These are phyloP conservation scores for Fusarium verrucosum DNA, from an alignment of 2,329 filamentous ascomycete species.

Conservation along the genomic window DNA sequence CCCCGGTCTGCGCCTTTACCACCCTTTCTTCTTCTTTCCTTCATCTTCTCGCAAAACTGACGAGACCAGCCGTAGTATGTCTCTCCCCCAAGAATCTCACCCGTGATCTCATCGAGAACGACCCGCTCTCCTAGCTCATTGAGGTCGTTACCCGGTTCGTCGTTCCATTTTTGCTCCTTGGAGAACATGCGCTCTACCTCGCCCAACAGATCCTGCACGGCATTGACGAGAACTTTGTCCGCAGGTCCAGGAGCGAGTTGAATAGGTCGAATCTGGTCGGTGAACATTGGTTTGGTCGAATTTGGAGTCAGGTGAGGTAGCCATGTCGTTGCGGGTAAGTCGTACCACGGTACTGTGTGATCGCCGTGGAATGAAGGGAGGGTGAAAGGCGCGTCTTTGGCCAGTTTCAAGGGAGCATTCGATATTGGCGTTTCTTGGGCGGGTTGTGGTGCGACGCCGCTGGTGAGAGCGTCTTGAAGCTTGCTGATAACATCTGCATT, in stretches of 20 bases:
- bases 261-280: constrained; percentile 74
- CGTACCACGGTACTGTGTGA: constrained; percentile 76
- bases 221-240: constrained; percentile 69
- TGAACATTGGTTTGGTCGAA: constrained; percentile 77
- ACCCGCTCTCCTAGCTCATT: constrained; percentile 78
- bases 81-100: constrained; percentile 70
- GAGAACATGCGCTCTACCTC: constrained; percentile 76
- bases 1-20: constrained; percentile 41
- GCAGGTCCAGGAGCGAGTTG: constrained; percentile 75
- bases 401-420: constrained; percentile 49
- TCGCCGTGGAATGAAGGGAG: constrained; percentile 84
- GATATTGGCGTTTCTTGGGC: constrained; percentile 32
- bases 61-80: constrained; percentile 92
- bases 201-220: constrained; percentile 75
- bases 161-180: constrained; percentile 57
- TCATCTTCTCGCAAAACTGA: constrained; percentile 84
- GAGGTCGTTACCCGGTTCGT: constrained; percentile 67
- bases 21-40: constrained; percentile 57
- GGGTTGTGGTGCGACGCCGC: constrained; percentile 44
- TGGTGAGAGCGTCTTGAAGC: constrained; percentile 66
- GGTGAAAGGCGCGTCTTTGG: constrained; percentile 70
- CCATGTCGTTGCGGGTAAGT: constrained; percentile 83
- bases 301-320: constrained; percentile 81
- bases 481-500: constrained; percentile 61
- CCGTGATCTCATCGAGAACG: constrained; percentile 71